Conservation (phyloP, 2,329 filamentous ascomycete species). For the Tolypocladium nubicola region DNA sequence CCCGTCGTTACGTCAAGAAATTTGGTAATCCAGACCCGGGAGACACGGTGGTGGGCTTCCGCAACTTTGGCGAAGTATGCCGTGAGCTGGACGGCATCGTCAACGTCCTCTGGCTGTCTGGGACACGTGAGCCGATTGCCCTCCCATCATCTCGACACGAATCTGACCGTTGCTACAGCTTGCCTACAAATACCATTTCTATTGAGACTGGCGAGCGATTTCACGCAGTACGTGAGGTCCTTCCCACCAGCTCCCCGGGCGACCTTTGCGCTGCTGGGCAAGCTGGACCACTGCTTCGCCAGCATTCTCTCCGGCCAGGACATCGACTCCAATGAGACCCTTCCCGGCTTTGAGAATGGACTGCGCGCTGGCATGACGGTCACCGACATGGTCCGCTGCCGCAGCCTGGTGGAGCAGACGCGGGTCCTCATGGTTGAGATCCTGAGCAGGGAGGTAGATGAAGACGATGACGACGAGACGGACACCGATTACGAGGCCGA, state of each 20-base stretch:
- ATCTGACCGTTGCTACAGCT: constrained; percentile 32
- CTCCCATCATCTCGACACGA: not conserved
- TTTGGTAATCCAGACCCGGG: constrained; percentile 32
- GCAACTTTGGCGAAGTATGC: constrained; percentile 58
- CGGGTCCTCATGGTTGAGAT: constrained; percentile 60
- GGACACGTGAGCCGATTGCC: constrained; percentile 55
- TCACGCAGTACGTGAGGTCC: constrained; percentile 59
- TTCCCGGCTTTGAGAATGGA: constrained; percentile 61
- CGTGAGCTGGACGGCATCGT: constrained; percentile 64
- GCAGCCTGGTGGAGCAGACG: constrained; percentile 69
- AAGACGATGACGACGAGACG: constrained; percentile 25
- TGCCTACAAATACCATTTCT: constrained; percentile 76
- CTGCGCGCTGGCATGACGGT: constrained; percentile 55
- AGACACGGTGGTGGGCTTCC: constrained; percentile 41
- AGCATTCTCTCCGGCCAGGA: constrained; percentile 62
- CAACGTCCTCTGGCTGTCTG: constrained; percentile 77
- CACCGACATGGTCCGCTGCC: constrained; percentile 81
- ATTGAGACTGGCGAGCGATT: constrained; percentile 63
- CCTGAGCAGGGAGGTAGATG: constrained; percentile 38
- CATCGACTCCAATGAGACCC: constrained; percentile 47
- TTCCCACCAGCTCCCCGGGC: constrained; percentile 53
- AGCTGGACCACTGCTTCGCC: constrained; percentile 76
- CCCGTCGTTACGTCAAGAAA: constrained; percentile 51
- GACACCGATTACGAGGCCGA: constrained; percentile 25
- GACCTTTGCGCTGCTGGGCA: constrained; percentile 62